Base-by-base conservation (phyloP, 352 stramenopile species). In the Phytophthora sansomeana region DNA sequence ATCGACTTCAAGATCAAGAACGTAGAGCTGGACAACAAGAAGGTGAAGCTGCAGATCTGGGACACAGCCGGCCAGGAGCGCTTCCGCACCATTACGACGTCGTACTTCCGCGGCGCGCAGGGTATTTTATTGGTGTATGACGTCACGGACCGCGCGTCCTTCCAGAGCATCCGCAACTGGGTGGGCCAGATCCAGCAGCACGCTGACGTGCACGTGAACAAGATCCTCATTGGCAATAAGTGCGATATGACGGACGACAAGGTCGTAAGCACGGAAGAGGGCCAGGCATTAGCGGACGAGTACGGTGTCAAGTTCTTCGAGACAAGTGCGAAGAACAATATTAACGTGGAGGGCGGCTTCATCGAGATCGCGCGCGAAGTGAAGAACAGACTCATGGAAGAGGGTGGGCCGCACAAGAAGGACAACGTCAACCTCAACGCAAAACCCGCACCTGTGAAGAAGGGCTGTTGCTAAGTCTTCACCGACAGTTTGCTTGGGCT, bases 181-280 rank as follows among this genome's bases (percentile, higher is more conserved):
- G 98, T 99, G 48, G 93, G 91, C 5, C 92, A 99, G 80, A 99
- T 99, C 76, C 90, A 97, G 66, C 89, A 99, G 78, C 97, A 99
- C 73, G 98, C 97, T 6, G 98, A 99, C 74, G 97, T 99, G 42
- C 96, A 99, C 78, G 97, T 99, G 14, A 99, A 99, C 90, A 99
- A 99, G 84, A 99, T 99, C 71, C 78, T 99, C 55, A 98, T 99
- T 61, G 98, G 97, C 38, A 99, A 99, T 83, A 99, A 99, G 90
- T 99, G 95, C 72, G 97, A 99, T 96, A 98, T 99, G 85, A 93
- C 95, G 49, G 93, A 98, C 69, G 95, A 99, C 74, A 98, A 98
- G 81, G 90, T 97, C 46, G 93, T 98, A 66, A 98, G 87, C 74
- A 97, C 87, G 59, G 94, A 98, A 70, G 95, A 98, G 77, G 96